A percentile compares a stretch with the other conserved stretches of the same genome.
These are phyloP conservation scores for Mycosphaerella arachidis DNA, from an alignment of 2,329 filamentous ascomycete species.

Conservation along the genomic window DNA sequence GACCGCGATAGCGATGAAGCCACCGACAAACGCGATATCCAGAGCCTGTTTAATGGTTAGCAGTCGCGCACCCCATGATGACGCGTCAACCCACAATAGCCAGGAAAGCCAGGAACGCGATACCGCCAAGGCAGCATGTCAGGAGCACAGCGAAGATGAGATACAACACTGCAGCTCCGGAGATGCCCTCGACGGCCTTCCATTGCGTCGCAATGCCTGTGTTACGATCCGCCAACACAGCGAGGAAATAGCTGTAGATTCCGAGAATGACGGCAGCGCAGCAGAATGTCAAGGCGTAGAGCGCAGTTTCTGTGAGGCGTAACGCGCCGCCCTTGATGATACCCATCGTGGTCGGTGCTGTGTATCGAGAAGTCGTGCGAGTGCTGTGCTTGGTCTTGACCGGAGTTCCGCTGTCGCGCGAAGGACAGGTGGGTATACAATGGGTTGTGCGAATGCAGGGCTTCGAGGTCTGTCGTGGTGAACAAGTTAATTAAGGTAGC, in stretches of 20 bases:
- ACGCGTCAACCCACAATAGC: conserved; percentile 48
- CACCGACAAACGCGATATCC: conserved; percentile 70
- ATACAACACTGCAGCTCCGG: conserved; percentile 71
- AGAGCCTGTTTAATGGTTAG: conserved; percentile 44
- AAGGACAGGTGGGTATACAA: background rate
- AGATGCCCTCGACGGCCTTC: conserved; percentile 59
- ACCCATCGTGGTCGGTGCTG: conserved; percentile 26
- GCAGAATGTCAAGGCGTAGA: conserved; percentile 70
- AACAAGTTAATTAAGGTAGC: too few relatives aligned
- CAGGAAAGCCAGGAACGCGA: conserved; percentile 66
- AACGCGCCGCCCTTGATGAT: conserved; percentile 55
- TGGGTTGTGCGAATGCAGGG: too few relatives aligned
- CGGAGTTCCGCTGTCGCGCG: background rate
- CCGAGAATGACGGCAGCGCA: conserved; percentile 66
- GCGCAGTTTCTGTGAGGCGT: conserved; percentile 62
- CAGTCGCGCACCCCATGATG: background rate
- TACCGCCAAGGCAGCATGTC: conserved; percentile 74
- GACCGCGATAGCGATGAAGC: conserved; percentile 76
- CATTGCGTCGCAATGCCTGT: conserved; percentile 60
- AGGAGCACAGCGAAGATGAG: conserved; percentile 66
- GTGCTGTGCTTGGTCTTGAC: background rate
- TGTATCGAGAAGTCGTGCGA: background rate
- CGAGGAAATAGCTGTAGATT: conserved; percentile 73
- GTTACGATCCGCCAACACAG: conserved; percentile 62
- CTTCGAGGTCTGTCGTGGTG: too few relatives aligned